Percentiles rank a stretch among this genome's conserved stretches.
Evolutionary conservation across 179 eudicot species (phyloP).

Genomic region (Patellifolia procumbens): DNA sequence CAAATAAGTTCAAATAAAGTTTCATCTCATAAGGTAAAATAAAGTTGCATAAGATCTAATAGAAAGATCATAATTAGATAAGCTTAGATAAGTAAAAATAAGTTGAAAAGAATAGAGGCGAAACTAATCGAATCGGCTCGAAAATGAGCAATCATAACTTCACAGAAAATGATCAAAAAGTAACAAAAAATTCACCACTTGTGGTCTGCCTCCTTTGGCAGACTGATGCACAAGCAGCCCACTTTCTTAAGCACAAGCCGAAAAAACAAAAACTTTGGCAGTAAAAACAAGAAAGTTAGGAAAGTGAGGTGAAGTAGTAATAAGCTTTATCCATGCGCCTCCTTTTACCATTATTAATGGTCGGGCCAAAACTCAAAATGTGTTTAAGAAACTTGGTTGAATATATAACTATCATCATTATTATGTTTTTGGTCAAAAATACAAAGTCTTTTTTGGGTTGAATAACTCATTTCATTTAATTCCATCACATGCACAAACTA

Average conservation of each 20-base stretch:
- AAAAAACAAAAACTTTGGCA: background rate
- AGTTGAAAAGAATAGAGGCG: no score
- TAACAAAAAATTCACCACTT: background rate
- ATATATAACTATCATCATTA: background rate
- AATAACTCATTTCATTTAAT: background rate
- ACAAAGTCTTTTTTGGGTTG: background rate
- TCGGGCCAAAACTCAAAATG: constrained; percentile 21
- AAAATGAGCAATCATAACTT: no score
- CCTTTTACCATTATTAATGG: constrained; percentile 21
- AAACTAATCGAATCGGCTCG: no score
- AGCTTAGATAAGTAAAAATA: no score
- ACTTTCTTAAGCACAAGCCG: constrained; percentile 3
- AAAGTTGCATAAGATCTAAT: no score
- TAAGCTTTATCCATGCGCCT: constrained; percentile 25
- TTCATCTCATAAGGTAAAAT: no score
- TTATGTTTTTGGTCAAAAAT: constrained; percentile 15
- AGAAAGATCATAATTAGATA: no score
- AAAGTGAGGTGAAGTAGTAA: background rate
- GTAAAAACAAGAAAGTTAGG: background rate
- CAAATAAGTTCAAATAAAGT: no score
- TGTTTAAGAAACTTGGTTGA: background rate
- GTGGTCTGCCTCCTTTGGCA: constrained; percentile 6
- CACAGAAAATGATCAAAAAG: background rate
- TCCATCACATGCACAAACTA: constrained; percentile 8
- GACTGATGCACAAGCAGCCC: constrained; percentile 12